Evolutionary conservation across 2,329 filamentous ascomycete genomes (phyloP).

Genomic region (Neoarthrinium moseri): DNA sequence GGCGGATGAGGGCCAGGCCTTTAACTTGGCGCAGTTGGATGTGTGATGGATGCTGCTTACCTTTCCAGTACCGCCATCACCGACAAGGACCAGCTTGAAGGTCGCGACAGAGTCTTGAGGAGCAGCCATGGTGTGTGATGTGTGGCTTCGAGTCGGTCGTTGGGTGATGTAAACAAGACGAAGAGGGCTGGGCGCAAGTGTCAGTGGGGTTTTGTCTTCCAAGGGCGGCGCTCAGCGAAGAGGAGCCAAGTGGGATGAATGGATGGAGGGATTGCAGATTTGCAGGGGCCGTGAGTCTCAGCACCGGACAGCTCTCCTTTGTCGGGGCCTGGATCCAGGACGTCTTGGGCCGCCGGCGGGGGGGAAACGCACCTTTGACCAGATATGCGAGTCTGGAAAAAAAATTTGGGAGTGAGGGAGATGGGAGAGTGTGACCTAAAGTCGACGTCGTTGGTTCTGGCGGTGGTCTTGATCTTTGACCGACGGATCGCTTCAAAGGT

Average conservation of each 20-base stretch:
- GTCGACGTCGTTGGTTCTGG: conserved; percentile 1
- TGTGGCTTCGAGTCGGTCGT: conserved; percentile 23
- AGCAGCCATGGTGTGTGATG: conserved; percentile 65
- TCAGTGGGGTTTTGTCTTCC: conserved; percentile 23
- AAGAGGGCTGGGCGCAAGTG: conserved; percentile 21
- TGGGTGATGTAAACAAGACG: conserved; percentile 46
- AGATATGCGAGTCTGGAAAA: conserved; percentile 3
- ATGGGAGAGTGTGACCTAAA: not conserved
- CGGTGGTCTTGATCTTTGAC: conserved; percentile 9
- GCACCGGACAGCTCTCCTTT: too few relatives aligned
- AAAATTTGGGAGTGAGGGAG: conserved; percentile 2
- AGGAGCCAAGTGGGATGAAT: not conserved
- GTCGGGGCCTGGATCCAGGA: not conserved
- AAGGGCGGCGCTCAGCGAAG: not conserved
- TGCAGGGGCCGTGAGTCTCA: too few relatives aligned
- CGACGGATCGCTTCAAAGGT: conserved; percentile 6
- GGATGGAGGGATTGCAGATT: too few relatives aligned
- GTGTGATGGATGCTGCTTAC: conserved; percentile 64
- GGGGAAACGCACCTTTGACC: conserved; percentile 4
- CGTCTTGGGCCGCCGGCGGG: too few relatives aligned
- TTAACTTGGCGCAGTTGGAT: too few relatives aligned
- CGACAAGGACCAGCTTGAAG: conserved; percentile 99
- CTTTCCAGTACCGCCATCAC: conserved; percentile 99
- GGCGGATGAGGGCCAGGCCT: too few relatives aligned
- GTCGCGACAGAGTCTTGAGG: conserved; percentile 59